These are phyloP conservation scores for Kwoniella dejecticola DNA, from an alignment of 768 basidiomycete genomes.

Conservation along the genomic window DNA sequence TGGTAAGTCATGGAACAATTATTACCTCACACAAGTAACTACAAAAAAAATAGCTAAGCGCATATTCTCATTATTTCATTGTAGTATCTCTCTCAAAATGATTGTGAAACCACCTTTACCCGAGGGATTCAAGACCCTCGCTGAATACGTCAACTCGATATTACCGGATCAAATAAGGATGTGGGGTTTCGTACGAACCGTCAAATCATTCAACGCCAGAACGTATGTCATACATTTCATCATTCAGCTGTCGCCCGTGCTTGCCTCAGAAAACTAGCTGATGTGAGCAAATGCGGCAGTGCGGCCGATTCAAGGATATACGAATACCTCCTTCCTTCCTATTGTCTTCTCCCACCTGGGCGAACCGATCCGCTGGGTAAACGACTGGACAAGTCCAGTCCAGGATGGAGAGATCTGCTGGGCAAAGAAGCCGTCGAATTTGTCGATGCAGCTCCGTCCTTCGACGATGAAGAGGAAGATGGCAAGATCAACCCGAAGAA, in stretches of 20 bases:
- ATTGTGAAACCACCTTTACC: conserved; percentile 68
- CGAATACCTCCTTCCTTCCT: conserved; percentile 94
- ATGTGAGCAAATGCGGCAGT: conserved; percentile 57
- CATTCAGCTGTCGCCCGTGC: background rate
- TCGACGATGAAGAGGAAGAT: conserved; percentile 59
- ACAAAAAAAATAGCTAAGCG: background rate
- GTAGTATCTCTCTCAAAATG: conserved; percentile 68
- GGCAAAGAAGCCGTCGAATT: conserved; percentile 60
- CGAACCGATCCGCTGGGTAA: conserved; percentile 65
- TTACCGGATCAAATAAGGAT: conserved; percentile 88
- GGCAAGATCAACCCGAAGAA: conserved; percentile 30
- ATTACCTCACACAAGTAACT: too few relatives aligned
- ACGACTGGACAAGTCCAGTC: conserved; percentile 56
- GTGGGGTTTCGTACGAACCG: conserved; percentile 76
- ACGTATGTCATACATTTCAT: conserved; percentile 39
- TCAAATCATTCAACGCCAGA: conserved; percentile 58
- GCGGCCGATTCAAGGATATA: conserved; percentile 94
- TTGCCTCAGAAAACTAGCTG: background rate
- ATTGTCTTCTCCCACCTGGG: conserved; percentile 86
- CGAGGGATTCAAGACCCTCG: conserved; percentile 60
- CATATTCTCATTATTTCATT: too few relatives aligned
- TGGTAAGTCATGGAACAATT: conserved; percentile 68
- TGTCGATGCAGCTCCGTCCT: conserved; percentile 34
- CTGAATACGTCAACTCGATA: conserved; percentile 74
- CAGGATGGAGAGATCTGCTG: conserved; percentile 66